Conservation (phyloP, 352 stramenopile species). For the Pythium brassicae region DNA sequence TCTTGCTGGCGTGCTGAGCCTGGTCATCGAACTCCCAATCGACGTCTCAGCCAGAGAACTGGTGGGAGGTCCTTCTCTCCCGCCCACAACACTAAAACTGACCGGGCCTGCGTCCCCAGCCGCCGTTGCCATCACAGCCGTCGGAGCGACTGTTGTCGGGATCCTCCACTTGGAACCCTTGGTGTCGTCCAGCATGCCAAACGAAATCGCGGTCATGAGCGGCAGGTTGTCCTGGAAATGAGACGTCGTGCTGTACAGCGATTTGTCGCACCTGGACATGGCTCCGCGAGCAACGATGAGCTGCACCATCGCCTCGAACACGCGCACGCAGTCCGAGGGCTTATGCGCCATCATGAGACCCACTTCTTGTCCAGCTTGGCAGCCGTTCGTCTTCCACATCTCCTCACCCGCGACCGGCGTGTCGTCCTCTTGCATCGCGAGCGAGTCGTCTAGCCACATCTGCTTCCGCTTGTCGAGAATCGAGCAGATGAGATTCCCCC, state of each 20-base stretch:
- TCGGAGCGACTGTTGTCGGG: no score
- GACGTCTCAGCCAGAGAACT: no score
- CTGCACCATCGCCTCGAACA: slow-evolving; percentile 51
- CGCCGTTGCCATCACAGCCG: no score
- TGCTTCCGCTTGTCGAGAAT: slow-evolving; percentile 25
- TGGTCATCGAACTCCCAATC: no score
- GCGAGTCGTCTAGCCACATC: slow-evolving; percentile 27
- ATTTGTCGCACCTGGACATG: slow-evolving; percentile 15
- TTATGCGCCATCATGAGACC: slow-evolving; percentile 23
- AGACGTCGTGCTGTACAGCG: slow-evolving; percentile 18
- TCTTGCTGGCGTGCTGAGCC: no score
- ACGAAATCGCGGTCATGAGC: slow-evolving; percentile 18
- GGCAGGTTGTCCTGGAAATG: slow-evolving; percentile 35
- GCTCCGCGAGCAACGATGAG: slow-evolving; percentile 39
- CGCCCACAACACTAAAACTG: no score
- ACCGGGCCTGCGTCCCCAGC: no score
- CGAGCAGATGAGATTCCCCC: slow-evolving; percentile 33
- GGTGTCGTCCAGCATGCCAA: no score
- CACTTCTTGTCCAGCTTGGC: slow-evolving; percentile 22
- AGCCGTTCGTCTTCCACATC: slow-evolving; percentile 20
- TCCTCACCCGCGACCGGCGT: slow-evolving; percentile 15
- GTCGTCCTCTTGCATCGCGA: slow-evolving; percentile 7
- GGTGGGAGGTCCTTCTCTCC: no score
- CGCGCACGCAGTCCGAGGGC: slow-evolving; percentile 27
- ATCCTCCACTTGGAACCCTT: no score